These are phyloP conservation scores for Cordia subcordata DNA, from an alignment of 257 asterid genomes.

Conservation along the genomic window DNA sequence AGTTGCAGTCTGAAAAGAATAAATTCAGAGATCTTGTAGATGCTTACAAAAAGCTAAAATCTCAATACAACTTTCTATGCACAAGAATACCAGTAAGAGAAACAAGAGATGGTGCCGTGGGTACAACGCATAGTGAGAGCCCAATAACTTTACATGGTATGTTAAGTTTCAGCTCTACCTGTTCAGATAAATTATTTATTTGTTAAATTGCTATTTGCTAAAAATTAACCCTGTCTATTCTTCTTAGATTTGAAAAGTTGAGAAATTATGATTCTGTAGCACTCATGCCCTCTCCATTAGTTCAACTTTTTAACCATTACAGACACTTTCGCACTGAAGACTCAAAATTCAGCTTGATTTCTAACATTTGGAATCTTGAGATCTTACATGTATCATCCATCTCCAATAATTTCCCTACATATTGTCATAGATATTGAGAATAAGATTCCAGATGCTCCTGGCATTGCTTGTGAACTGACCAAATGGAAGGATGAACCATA, in stretches of 20 bases:
- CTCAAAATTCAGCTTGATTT: neutral
- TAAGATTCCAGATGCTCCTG: constrained; percentile 28
- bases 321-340: neutral
- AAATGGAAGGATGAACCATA: constrained; percentile 32
- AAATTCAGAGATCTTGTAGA: constrained; percentile 26
- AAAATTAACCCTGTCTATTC: no score
- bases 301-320: no score
- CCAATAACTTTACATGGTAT: constrained; percentile 40
- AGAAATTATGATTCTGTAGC: no score
- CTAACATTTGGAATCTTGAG: neutral
- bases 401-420: constrained; percentile 13
- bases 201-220: no score
- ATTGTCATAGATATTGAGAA: constrained; percentile 32
- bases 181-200: neutral
- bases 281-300: no score
- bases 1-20: constrained; percentile 51
- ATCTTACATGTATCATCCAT: neutral
- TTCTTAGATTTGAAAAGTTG: no score
- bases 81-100: constrained; percentile 31
- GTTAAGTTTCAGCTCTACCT: constrained; percentile 11
- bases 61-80: constrained; percentile 56
- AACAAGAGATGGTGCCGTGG: constrained; percentile 40
- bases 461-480: constrained; percentile 21
- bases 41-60: constrained; percentile 58
- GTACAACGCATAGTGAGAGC: constrained; percentile 32